phyloP scores from a whole-genome alignment of 2,329 filamentous ascomycete species.

The Trichoderma lentiforme region DNA sequence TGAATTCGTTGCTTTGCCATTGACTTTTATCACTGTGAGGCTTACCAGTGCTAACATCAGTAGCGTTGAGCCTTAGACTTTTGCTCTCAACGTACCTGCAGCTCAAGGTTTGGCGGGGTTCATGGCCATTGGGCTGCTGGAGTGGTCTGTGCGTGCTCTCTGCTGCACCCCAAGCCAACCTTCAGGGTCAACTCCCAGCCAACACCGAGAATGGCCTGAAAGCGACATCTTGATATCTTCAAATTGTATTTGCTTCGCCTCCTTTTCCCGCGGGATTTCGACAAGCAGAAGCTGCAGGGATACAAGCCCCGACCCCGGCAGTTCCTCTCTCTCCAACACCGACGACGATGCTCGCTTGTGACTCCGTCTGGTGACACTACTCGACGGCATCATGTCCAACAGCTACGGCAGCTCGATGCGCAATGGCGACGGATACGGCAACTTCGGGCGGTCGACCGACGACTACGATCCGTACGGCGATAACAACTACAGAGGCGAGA shows the following conservation, averaged over 20 bases:
- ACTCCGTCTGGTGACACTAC: slow-evolving; percentile 16
- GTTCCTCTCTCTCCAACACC: not conserved
- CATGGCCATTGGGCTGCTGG: not conserved
- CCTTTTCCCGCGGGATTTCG: not conserved
- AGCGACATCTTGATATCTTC: not conserved
- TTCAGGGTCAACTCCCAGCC: not conserved
- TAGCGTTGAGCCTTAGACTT: not conserved
- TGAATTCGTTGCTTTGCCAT: not conserved
- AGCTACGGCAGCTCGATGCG: slow-evolving; percentile 45
- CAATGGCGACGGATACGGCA: slow-evolving; percentile 43
- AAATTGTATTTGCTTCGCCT: not conserved
- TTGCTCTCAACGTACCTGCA: not conserved
- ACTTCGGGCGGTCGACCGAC: slow-evolving; percentile 39
- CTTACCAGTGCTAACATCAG: not conserved
- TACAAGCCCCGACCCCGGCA: not conserved
- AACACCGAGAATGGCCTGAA: not conserved
- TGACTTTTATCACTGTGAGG: not conserved
- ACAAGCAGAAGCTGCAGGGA: not conserved
- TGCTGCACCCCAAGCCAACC: not conserved
- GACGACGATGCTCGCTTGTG: slow-evolving; percentile 22
- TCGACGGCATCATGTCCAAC: slow-evolving; percentile 45
- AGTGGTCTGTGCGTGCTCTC: slow-evolving; percentile 15
- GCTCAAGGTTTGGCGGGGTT: not conserved
- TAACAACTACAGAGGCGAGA: slow-evolving; percentile 40
- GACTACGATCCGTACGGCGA: slow-evolving; percentile 52